These are phyloP conservation scores for Magnusiomyces clavatus DNA, from an alignment of 1,139 yeast genomes.

Conservation along the genomic window DNA sequence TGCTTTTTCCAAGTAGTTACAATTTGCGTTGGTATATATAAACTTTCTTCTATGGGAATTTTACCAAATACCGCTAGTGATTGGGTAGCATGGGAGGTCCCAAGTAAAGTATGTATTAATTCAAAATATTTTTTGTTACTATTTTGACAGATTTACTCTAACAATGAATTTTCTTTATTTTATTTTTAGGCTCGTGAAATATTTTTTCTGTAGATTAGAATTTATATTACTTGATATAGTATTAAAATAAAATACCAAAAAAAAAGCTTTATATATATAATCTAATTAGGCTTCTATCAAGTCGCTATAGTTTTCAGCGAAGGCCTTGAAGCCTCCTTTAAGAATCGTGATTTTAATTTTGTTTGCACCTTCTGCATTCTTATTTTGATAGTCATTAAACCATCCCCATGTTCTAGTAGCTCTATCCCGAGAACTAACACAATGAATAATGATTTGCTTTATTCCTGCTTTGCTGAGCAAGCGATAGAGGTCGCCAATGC, in stretches of 20 bases:
- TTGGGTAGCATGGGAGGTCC: constrained; percentile 81
- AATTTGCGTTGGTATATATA: constrained; percentile 75
- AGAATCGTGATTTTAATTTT: constrained; percentile 11
- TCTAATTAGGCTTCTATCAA: constrained; percentile 19
- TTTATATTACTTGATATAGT: not conserved
- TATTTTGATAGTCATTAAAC: constrained; percentile 17
- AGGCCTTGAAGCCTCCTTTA: constrained; percentile 23
- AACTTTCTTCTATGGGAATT: constrained; percentile 80
- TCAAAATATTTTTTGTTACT: not conserved
- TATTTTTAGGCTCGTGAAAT: not conserved
- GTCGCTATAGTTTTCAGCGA: constrained; percentile 19
- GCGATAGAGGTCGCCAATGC: constrained; percentile 19
- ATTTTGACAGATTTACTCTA: not conserved
- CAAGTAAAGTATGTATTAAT: constrained; percentile 30
- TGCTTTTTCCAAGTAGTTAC: constrained; percentile 56
- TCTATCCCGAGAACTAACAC: constrained; percentile 19
- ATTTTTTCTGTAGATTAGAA: not conserved
- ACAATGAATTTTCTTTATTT: not conserved
- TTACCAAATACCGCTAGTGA: constrained; percentile 83
- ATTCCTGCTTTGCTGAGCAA: constrained; percentile 20
- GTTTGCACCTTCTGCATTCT: constrained; percentile 8
- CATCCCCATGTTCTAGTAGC: constrained; percentile 23
- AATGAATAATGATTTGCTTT: constrained; percentile 19
- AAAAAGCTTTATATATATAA: not conserved
- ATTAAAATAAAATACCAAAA: not conserved